Base-by-base conservation (phyloP, 2,329 filamentous ascomycete species). In the Gnomoniopsis sp. region DNA sequence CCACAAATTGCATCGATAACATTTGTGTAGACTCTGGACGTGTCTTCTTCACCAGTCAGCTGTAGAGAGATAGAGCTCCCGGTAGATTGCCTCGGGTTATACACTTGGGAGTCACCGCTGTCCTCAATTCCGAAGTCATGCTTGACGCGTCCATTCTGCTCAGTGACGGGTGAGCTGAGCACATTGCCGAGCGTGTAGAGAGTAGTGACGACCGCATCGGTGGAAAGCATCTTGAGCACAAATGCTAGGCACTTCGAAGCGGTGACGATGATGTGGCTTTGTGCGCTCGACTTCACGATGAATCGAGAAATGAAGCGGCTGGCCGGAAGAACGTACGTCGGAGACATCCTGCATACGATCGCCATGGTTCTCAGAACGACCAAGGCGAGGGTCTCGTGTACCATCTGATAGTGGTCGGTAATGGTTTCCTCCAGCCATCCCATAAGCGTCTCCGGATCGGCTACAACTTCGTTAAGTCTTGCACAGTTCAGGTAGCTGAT, bases 111-210 rank as follows among this genome's bases (percentile, higher is more conserved):
- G 22, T 74, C 56, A 0, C 66, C 72, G 7, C 74, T 67, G 54
- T 75, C 74, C 66, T 75, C 75, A 55, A 81, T 75, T 48, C 74
- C 77, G 15, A 57, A 51, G 7, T 62, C 59, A 12, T 56, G 47
- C 21, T 56, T 49, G 21, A 38, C 44, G 23, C 51, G 53, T 1
- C 53, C 49, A 14, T 59, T 57, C 46, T 78, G 75, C 58, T 83
- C 84, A 15, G 80, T 79, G 49, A 84, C 86, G 26, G 4, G 4
- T 6, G 91, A 88, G 66, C 92, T 97, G 15, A 99, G 80, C 3
- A 96, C 89, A 70, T 99, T 99, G 21, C 95, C 95, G n/a, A 99
- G 81, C 0, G 92, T 95, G 74, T 99, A 99, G 11, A 99, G 79
- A 1, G 93, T 98, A 6, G 93, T 96, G 65, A 99, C 98, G 38